Conservation (phyloP, 1,139 yeast genomes). For the Keqinozyma sinolaborantium region DNA sequence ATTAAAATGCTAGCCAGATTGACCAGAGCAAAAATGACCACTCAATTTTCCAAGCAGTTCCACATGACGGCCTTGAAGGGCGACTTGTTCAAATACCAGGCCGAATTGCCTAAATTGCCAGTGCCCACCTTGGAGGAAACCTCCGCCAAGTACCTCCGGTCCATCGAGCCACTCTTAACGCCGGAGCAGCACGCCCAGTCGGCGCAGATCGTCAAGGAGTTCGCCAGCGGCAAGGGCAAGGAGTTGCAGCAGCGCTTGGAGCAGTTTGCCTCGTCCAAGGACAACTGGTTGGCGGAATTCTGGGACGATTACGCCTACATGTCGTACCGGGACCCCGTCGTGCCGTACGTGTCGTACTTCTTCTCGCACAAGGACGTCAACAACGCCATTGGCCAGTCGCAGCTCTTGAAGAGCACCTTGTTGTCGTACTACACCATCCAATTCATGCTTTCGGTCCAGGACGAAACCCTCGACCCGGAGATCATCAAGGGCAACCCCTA, state of each 20-base stretch:
- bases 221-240: conserved; percentile 58
- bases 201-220: conserved; percentile 60
- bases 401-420: conserved; percentile 70
- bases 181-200: conserved; percentile 54
- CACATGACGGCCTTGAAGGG: conserved; percentile 50
- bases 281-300: conserved; percentile 89
- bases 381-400: conserved; percentile 60
- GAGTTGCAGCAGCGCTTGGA: conserved; percentile 64
- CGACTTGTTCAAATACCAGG: conserved; percentile 69
- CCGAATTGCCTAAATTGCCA: conserved; percentile 77
- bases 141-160: conserved; percentile 61
- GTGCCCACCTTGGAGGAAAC: conserved; percentile 82
- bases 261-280: conserved; percentile 55
- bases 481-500: conserved; percentile 75
- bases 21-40: conserved; percentile 10
- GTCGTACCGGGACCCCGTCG: conserved; percentile 88
- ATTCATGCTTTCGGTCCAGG: conserved; percentile 53
- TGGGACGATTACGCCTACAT: conserved; percentile 96
- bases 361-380: conserved; percentile 73
- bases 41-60: conserved; percentile 17
- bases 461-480: conserved; percentile 71
- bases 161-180: conserved; percentile 66
- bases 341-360: conserved; percentile 90
- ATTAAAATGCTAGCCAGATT: conserved; percentile 13
- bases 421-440: conserved; percentile 52